phyloP scores from a whole-genome alignment of 768 basidiomycete genomes.

The Podaxis mareebaensis region DNA sequence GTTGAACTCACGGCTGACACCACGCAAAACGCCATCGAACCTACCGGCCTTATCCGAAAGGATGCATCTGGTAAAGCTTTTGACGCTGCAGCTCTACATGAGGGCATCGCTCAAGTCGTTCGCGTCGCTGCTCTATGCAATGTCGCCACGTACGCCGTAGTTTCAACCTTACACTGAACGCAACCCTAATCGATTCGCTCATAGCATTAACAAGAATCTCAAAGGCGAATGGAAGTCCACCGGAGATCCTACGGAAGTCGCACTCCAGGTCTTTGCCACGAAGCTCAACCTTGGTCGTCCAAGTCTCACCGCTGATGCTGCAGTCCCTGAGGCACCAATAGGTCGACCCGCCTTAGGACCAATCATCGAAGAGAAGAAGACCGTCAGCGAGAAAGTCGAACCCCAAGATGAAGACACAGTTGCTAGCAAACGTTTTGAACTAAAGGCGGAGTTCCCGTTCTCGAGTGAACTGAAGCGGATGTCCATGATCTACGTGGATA shows the following conservation, averaged over 20 bases:
- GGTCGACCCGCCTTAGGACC: conserved; percentile 27
- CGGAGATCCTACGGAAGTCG: conserved; percentile 60
- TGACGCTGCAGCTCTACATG: conserved; percentile 14
- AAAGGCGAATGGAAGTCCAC: conserved; percentile 48
- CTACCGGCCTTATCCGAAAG: conserved; percentile 21
- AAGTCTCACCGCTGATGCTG: conserved; percentile 26
- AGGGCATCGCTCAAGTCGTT: conserved; percentile 30
- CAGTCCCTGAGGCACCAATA: conserved; percentile 19
- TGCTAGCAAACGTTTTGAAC: conserved; percentile 30
- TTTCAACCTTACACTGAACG: too few species aligned
- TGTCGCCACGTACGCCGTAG: conserved; percentile 32
- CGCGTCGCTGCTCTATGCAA: conserved; percentile 38
- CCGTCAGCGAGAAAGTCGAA: conserved; percentile 17
- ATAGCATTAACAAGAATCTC: conserved; percentile 35
- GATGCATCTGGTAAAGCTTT: conserved; percentile 17
- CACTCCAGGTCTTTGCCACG: conserved; percentile 54
- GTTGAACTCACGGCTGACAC: conserved; percentile 34
- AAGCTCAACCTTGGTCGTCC: conserved; percentile 45
- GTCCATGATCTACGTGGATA: conserved; percentile 39
- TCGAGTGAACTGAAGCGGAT: conserved; percentile 55
- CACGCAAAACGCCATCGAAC: conserved; percentile 33
- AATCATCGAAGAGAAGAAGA: conserved; percentile 27
- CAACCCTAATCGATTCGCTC: not conserved
- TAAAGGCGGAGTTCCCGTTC: conserved; percentile 43
- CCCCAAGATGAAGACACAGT: conserved; percentile 22